Conservation (phyloP, 805 yeast species). For the Metschnikowia bowlesiae region DNA sequence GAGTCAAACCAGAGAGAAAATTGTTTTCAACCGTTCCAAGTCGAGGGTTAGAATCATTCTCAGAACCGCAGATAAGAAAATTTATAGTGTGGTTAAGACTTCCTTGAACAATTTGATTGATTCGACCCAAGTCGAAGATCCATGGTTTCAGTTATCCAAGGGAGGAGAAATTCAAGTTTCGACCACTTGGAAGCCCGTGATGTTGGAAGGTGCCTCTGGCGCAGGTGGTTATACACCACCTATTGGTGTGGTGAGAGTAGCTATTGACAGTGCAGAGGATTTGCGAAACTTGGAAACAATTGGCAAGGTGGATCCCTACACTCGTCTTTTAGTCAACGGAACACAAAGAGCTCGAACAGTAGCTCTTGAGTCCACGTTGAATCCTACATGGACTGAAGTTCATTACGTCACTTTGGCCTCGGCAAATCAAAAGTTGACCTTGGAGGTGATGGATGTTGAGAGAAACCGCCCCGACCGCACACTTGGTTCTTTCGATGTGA, state of each 20-base stretch:
- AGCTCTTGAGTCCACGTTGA: constrained; percentile 56
- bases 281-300: constrained; percentile 81
- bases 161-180: constrained; percentile 73
- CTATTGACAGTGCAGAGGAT: constrained; percentile 64
- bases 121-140: constrained; percentile 69
- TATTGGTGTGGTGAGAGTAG: constrained; percentile 81
- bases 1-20: constrained; percentile 58
- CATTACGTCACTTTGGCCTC: constrained; percentile 79
- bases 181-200: constrained; percentile 85
- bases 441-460: constrained; percentile 93
- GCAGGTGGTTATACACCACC: constrained; percentile 88
- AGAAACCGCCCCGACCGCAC: constrained; percentile 75
- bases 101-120: constrained; percentile 65
- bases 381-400: constrained; percentile 84
- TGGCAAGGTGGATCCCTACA: constrained; percentile 92
- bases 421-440: constrained; percentile 71
- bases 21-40: constrained; percentile 67
- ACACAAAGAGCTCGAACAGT: constrained; percentile 73
- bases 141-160: constrained; percentile 67
- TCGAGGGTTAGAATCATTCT: constrained; percentile 65
- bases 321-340: constrained; percentile 73
- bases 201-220: constrained; percentile 59
- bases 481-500: constrained; percentile 75
- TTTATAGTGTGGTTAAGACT: constrained; percentile 56
- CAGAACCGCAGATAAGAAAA: constrained; percentile 53